Conservation (phyloP, 257 asterid genomes). For the Solanum infundibuliforme region DNA sequence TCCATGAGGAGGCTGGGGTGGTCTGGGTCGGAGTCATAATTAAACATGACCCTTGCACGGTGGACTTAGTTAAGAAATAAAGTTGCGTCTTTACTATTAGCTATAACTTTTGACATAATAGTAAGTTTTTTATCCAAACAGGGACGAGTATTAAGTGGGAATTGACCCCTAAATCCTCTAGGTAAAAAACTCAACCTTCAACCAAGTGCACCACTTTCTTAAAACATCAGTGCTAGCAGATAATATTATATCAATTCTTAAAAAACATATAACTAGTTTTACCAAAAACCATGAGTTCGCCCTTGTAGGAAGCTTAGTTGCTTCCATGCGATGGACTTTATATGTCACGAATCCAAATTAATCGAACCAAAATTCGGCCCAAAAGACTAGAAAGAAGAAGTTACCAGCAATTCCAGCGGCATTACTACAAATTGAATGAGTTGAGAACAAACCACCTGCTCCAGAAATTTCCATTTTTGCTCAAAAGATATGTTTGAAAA, state of each 20-base stretch:
- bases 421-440: neutral
- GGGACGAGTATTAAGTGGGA: neutral
- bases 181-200: neutral
- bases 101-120: neutral
- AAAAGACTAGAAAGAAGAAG: neutral
- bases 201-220: neutral
- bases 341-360: neutral
- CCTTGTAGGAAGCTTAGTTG: neutral
- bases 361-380: neutral
- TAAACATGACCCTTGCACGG: neutral
- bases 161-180: neutral
- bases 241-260: neutral
- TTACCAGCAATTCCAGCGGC: conserved; percentile 1
- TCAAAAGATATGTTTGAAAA: neutral
- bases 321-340: neutral
- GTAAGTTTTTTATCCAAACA: too few relatives aligned
- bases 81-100: fast-evolving
- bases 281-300: neutral
- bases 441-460: neutral
- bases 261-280: neutral
- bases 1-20: neutral
- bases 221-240: neutral
- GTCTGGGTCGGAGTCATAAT: neutral
- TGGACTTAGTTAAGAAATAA: too few relatives aligned
- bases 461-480: neutral